These are phyloP conservation scores for Stephania japonica DNA, from an alignment of 164 flowering plant genomes.

Conservation along the genomic window DNA sequence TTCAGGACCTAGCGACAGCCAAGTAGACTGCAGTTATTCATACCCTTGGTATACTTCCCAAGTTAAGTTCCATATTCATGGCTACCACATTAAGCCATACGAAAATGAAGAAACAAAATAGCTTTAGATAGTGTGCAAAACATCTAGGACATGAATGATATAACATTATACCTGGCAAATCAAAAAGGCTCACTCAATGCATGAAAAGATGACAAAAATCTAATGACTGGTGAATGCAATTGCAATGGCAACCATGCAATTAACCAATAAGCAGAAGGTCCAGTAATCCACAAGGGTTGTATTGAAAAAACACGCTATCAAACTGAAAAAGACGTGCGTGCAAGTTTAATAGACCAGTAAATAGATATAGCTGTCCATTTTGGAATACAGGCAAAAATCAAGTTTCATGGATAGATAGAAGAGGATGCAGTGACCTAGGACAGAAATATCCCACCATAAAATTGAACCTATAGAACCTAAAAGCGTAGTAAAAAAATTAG, in stretches of 20 bases:
- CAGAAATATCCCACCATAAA: neutral
- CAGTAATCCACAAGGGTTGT: neutral
- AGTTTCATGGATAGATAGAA: neutral
- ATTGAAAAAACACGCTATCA: neutral
- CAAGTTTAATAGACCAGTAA: neutral
- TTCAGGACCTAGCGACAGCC: constrained; percentile 4
- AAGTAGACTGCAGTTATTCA: neutral
- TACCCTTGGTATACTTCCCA: neutral
- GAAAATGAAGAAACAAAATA: neutral
- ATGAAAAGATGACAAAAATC: too few species aligned
- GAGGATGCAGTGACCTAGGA: neutral
- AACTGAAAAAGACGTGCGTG: neutral
- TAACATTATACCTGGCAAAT: too few species aligned
- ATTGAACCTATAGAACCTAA: neutral
- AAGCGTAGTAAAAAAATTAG: neutral
- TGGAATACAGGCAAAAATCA: neutral
- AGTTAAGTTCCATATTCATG: neutral
- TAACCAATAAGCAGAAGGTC: neutral
- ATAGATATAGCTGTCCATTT: neutral
- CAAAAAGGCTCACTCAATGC: too few species aligned
- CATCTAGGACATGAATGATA: too few species aligned
- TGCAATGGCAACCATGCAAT: neutral
- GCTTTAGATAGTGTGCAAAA: too few species aligned
- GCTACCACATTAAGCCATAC: neutral
- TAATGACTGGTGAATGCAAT: neutral